These are phyloP conservation scores for Globisporangium cystogenes DNA, from an alignment of 352 stramenopile species.

Conservation along the genomic window DNA sequence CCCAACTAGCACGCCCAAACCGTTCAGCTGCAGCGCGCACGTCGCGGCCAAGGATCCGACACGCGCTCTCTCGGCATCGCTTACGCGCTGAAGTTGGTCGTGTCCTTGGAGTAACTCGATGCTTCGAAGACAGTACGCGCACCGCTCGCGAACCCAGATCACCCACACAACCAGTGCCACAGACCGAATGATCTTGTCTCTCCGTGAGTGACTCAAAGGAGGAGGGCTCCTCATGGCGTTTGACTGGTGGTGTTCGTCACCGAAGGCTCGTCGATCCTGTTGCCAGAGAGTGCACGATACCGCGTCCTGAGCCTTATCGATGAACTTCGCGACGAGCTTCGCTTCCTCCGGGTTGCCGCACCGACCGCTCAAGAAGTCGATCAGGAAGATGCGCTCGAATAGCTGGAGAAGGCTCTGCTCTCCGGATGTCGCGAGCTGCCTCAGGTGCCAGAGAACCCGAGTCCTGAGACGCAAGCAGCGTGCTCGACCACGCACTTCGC, in stretches of 20 bases:
- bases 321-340: conserved; percentile 11
- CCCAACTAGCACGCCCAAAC: conserved; percentile 12
- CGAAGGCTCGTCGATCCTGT: conserved; percentile 1
- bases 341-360: conserved; percentile 7
- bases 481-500: conserved; percentile 2
- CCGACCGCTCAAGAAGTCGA: conserved; percentile 9
- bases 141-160: conserved; percentile 38
- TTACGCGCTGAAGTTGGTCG: no score
- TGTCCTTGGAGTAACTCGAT: conserved; percentile 10
- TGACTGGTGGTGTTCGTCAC: conserved; percentile 3
- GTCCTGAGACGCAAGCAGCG: conserved; percentile 9
- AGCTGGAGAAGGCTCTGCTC: conserved; percentile 3
- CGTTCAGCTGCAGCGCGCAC: conserved; percentile 36
- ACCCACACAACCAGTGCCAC: conserved; percentile 25
- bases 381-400: conserved; percentile 13
- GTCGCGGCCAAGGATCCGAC: conserved; percentile 24
- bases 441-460: conserved; percentile 8
- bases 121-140: conserved; percentile 16
- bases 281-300: conserved; percentile 7
- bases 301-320: conserved; percentile 7
- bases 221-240: background rate
- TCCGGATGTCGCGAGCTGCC: background rate
- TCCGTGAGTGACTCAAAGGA: conserved; percentile 1
- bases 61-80: background rate
- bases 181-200: conserved; percentile 23